A percentile compares a stretch with the other conserved stretches of the same genome.
Evolutionary conservation across 257 asterid genomes (phyloP).

Genomic region (Vinca minor): DNA sequence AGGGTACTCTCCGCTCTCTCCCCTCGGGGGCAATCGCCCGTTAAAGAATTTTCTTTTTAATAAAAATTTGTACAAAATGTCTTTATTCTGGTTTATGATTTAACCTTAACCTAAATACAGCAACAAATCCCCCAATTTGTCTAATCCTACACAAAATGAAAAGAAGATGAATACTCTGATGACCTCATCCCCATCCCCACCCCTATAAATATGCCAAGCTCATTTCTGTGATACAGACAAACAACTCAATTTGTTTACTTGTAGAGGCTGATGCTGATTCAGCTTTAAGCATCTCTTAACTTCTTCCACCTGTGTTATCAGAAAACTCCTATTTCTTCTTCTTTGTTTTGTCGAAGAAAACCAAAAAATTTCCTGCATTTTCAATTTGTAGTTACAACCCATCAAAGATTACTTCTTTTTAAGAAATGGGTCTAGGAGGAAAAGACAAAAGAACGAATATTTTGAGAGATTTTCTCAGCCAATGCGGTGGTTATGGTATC

Average conservation of each 20-base stretch:
- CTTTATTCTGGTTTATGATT: no score
- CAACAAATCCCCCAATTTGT: no score
- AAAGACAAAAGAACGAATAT: conserved; percentile 14
- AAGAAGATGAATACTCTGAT: no score
- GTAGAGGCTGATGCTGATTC: neutral
- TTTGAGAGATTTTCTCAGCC: conserved; percentile 43
- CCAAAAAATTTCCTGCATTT: neutral
- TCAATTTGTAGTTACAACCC: neutral
- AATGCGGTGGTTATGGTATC: conserved; percentile 63
- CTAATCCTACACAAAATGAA: no score
- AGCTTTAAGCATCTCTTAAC: conserved; percentile 8
- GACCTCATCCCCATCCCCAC: no score
- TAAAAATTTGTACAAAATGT: no score
- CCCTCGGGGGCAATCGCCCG: no score
- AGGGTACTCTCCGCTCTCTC: no score
- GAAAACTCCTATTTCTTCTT: neutral
- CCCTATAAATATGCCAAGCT: conserved; percentile 12
- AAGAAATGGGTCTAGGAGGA: conserved; percentile 28
- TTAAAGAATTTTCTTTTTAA: no score
- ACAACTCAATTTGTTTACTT: neutral
- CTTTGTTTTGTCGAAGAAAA: neutral
- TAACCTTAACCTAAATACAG: no score
- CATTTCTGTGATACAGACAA: conserved; percentile 4
- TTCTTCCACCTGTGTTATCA: neutral
- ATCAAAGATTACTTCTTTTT: neutral